phyloP scores from a whole-genome alignment of 768 basidiomycete genomes.

The Russula griseocarnosa region DNA sequence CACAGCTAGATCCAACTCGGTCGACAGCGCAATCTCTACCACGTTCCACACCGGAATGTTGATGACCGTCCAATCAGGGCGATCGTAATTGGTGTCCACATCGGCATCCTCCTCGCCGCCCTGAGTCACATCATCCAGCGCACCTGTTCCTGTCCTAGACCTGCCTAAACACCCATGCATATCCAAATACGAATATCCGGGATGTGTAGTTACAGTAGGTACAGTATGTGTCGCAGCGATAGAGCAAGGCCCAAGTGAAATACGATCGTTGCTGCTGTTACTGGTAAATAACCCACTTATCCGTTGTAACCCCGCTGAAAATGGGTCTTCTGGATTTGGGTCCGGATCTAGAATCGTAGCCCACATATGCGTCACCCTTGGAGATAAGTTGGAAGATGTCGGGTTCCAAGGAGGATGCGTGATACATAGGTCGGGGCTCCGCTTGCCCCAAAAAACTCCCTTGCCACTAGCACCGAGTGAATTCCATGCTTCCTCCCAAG shows the following conservation, averaged over 20 bases:
- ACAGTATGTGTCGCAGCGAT: neutral
- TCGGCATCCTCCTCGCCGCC: too few species aligned
- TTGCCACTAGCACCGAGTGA: neutral
- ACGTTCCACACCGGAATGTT: neutral
- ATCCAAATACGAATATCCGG: constrained; percentile 1
- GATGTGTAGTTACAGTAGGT: neutral
- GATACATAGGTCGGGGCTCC: neutral
- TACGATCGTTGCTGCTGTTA: too few species aligned
- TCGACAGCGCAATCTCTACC: neutral
- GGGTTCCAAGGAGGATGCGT: neutral
- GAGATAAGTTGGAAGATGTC: neutral
- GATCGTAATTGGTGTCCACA: neutral
- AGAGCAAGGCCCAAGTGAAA: neutral
- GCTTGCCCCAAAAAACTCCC: neutral
- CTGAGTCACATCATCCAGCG: too few species aligned
- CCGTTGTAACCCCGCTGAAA: too few species aligned
- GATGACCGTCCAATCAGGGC: neutral
- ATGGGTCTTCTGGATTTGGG: too few species aligned
- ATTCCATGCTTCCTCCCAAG: neutral
- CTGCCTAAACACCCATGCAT: neutral
- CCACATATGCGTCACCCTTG: neutral
- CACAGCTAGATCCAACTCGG: constrained; percentile 11
- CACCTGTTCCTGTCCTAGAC: too few species aligned
- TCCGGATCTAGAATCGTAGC: neutral
- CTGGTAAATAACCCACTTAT: too few species aligned